Conservation (phyloP, 192 early-diverging fungal genomes). For the Kappamyces sp. region DNA sequence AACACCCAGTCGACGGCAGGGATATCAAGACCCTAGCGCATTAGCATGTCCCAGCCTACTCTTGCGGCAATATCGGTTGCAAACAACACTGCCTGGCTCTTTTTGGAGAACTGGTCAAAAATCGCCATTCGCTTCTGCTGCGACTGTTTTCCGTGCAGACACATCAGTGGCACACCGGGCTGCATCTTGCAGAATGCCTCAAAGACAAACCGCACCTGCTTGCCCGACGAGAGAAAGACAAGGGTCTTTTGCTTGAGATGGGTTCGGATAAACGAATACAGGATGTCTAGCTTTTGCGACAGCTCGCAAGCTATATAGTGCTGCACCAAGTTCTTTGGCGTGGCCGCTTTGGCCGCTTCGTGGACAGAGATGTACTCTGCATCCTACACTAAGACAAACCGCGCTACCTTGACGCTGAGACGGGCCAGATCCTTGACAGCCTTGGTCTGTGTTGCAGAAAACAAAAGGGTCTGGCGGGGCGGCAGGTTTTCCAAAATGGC, state of each 20-base stretch:
- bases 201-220: conserved; percentile 88
- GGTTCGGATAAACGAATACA: conserved; percentile 92
- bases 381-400: conserved; percentile 35
- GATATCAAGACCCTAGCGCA: conserved; percentile 77
- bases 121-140: conserved; percentile 90
- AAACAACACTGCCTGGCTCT: conserved; percentile 73
- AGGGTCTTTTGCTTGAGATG: conserved; percentile 85
- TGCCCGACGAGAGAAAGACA: conserved; percentile 93
- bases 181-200: conserved; percentile 95
- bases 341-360: conserved; percentile 70
- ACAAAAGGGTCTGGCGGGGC: conserved; percentile 85
- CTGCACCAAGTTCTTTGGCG: conserved; percentile 77
- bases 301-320: conserved; percentile 80
- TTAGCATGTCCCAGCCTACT: conserved; percentile 9
- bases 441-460: conserved; percentile 97
- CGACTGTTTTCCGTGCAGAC: conserved; percentile 96
- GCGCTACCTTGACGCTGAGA: conserved; percentile 63
- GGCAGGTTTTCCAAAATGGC: conserved; percentile 86
- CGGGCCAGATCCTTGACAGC: conserved; percentile 91
- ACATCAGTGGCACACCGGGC: conserved; percentile 83
- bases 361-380: conserved; percentile 96
- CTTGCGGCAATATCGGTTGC: conserved; percentile 94
- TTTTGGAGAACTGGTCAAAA: conserved; percentile 80
- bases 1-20: conserved; percentile 99
- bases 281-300: conserved; percentile 86